Conservation (phyloP, 176 grass and related monocot species). For the Juncus inflexus region DNA sequence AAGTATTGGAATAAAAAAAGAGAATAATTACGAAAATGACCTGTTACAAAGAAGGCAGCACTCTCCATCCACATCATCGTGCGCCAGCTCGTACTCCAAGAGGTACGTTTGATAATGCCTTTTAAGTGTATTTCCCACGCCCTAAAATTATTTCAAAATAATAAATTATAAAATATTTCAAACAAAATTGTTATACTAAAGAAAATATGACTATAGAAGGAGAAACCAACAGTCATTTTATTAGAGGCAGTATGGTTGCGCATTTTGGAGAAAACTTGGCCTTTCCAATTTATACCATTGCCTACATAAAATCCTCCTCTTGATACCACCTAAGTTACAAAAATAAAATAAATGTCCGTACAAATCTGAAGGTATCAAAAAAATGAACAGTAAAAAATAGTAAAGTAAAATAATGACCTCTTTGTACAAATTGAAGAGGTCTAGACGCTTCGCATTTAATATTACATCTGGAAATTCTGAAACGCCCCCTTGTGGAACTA, state of each 20-base stretch:
- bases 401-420: slow-evolving; percentile 48
- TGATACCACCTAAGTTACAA: slow-evolving; percentile 63
- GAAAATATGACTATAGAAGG: neutral
- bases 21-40: slow-evolving; percentile 32
- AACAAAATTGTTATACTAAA: slow-evolving; percentile 6
- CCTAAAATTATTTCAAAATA: slow-evolving; percentile 42
- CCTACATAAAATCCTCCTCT: slow-evolving; percentile 97
- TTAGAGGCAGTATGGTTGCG: slow-evolving; percentile 76
- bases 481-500: slow-evolving; percentile 83
- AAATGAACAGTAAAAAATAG: slow-evolving; percentile 1
- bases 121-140: slow-evolving; percentile 92
- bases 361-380: slow-evolving; percentile 1
- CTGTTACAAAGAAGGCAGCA: slow-evolving; percentile 97
- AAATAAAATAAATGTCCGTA: slow-evolving; percentile 17
- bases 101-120: slow-evolving; percentile 96
- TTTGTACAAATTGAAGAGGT: slow-evolving; percentile 97
- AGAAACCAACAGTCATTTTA: slow-evolving; percentile 73
- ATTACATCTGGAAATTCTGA: slow-evolving; percentile 94
- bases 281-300: slow-evolving; percentile 98
- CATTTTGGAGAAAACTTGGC: slow-evolving; percentile 97
- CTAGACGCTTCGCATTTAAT: slow-evolving; percentile 94
- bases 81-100: slow-evolving; percentile 90
- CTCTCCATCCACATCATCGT: slow-evolving; percentile 97
- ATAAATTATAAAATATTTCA: slow-evolving; percentile 11
- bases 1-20: slow-evolving; percentile 9